These are phyloP conservation scores for Aciculoconidium aculeatum DNA, from an alignment of 805 yeast genomes.

Conservation along the genomic window DNA sequence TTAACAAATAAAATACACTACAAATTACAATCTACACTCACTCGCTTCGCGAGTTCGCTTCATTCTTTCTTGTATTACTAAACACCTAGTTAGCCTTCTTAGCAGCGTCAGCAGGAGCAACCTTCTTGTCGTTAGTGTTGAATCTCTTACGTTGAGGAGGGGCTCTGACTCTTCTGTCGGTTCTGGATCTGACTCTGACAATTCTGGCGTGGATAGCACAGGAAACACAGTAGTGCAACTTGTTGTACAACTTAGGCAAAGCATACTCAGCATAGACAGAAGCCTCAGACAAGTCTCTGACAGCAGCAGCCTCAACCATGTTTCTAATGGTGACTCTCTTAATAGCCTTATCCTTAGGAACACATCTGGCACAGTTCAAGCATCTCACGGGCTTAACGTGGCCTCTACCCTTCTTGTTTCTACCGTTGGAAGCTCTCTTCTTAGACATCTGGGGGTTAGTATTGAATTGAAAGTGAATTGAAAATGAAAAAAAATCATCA, in stretches of 20 bases:
- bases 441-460: conserved; percentile 81
- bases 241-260: conserved; percentile 98
- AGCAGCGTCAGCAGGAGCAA: conserved; percentile 96
- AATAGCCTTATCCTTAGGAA: conserved; percentile 99
- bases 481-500: neutral
- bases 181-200: conserved; percentile 99
- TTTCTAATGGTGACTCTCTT: conserved; percentile 99
- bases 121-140: conserved; percentile 84
- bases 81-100: conserved; percentile 81
- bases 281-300: conserved; percentile 99
- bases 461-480: conserved; percentile 6
- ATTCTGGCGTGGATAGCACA: conserved; percentile 99
- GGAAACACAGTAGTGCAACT: conserved; percentile 99
- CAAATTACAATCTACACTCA: no score
- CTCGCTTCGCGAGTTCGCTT: no score
- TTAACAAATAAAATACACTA: no score
- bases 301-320: conserved; percentile 99
- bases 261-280: conserved; percentile 99
- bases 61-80: no score
- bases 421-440: conserved; percentile 99
- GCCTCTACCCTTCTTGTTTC: conserved; percentile 99
- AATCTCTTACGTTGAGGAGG: conserved; percentile 99
- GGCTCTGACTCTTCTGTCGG: conserved; percentile 97
- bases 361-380: conserved; percentile 99
- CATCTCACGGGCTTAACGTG: conserved; percentile 99